Percentiles rank a stretch among this genome's conserved stretches.
Evolutionary conservation across 306 rosid genomes (phyloP).

Genomic region (Dryas octopetala): DNA sequence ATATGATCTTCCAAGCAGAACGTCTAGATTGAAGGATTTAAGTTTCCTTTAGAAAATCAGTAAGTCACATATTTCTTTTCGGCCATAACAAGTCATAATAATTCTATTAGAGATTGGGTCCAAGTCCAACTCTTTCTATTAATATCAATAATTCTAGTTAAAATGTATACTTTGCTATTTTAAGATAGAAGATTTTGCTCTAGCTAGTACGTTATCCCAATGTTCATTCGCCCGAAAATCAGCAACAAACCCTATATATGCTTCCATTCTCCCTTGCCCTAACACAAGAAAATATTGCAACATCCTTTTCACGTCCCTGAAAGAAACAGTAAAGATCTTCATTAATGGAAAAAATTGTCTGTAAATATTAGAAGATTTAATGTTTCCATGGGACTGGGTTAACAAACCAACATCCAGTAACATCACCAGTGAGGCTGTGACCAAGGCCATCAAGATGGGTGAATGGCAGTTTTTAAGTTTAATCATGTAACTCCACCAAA

Average conservation of each 20-base stretch:
- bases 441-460: no score
- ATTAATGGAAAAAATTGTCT: no score
- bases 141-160: neutral
- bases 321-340: neutral
- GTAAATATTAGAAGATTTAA: no score
- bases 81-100: neutral
- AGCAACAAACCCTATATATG: constrained; percentile 67
- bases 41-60: neutral
- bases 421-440: no score
- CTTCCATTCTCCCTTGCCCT: constrained; percentile 68
- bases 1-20: neutral
- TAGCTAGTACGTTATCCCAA: constrained; percentile 65
- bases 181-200: constrained; percentile 86
- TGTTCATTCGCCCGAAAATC: constrained; percentile 87
- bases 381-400: no score
- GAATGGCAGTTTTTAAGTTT: no score
- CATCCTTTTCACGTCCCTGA: constrained; percentile 94
- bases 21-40: neutral
- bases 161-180: no score
- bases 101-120: neutral
- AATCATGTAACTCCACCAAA: neutral
- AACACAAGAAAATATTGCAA: constrained; percentile 88
- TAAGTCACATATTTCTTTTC: neutral
- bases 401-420: no score
- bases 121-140: neutral